Percentiles rank a stretch among this genome's conserved stretches.
Evolutionary conservation across 257 asterid species (phyloP).

Genomic region (Capsicum baccatum): DNA sequence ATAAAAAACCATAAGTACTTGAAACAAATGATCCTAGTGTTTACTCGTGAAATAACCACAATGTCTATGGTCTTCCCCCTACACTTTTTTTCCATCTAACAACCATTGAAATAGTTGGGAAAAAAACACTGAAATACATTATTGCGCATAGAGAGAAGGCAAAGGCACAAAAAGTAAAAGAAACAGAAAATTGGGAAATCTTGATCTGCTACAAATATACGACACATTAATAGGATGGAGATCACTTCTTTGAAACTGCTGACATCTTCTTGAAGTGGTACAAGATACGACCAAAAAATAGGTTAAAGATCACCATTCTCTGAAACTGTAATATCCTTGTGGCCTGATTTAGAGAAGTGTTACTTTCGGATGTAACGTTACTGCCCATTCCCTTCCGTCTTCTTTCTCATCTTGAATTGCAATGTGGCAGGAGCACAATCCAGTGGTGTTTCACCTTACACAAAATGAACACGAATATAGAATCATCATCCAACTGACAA

Average conservation of each 20-base stretch:
- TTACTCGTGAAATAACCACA: background rate
- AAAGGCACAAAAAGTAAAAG: slow-evolving; percentile 3
- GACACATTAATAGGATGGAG: background rate
- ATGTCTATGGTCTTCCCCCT: background rate
- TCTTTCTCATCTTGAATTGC: slow-evolving; percentile 90
- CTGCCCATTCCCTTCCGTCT: slow-evolving; percentile 57
- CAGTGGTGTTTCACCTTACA: slow-evolving; percentile 89
- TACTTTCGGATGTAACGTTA: background rate
- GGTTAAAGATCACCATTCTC: slow-evolving; percentile 9
- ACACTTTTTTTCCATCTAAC: background rate
- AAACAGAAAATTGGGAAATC: slow-evolving; percentile 2
- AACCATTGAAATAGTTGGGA: background rate
- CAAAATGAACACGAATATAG: slow-evolving; percentile 20
- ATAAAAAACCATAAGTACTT: background rate
- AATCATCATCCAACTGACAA: slow-evolving; percentile 22
- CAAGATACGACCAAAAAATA: background rate
- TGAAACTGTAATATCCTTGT: slow-evolving; percentile 18
- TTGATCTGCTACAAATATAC: slow-evolving; percentile 14
- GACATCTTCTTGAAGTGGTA: background rate
- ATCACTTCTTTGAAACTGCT: slow-evolving; percentile 10
- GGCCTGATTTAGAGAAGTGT: background rate
- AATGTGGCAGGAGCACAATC: slow-evolving; percentile 97
- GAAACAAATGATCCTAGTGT: background rate
- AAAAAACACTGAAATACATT: background rate
- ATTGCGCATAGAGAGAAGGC: background rate